Evolutionary conservation across 495 filamentous ascomycete species (phyloP).

Genomic region (Lepidopterella palustris): DNA sequence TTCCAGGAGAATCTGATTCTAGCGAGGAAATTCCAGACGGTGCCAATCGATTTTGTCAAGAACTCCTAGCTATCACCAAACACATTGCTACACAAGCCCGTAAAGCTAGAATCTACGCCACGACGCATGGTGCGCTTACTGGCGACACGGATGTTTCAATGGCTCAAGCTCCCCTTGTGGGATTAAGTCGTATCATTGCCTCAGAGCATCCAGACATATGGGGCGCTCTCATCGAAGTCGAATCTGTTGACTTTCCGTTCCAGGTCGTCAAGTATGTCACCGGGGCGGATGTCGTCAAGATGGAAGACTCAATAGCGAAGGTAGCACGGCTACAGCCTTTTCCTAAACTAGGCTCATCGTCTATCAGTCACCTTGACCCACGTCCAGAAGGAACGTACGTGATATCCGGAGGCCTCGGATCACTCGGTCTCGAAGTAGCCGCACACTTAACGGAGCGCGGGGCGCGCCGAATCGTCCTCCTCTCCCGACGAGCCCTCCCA

Average conservation of each 20-base stretch:
- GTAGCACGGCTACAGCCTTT: slow-evolving; percentile 34
- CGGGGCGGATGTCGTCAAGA: slow-evolving; percentile 40
- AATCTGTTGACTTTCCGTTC: slow-evolving; percentile 27
- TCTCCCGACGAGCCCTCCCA: slow-evolving; percentile 39
- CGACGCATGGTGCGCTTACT: slow-evolving; percentile 20
- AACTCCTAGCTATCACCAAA: slow-evolving; percentile 34
- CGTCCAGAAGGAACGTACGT: slow-evolving; percentile 42
- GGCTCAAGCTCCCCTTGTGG: slow-evolving; percentile 36
- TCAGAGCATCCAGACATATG: slow-evolving; percentile 39
- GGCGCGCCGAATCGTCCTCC: slow-evolving; percentile 39
- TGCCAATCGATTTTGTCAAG: slow-evolving; percentile 14
- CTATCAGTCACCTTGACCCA: slow-evolving; percentile 20
- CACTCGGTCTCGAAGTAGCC: slow-evolving; percentile 39
- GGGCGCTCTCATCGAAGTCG: slow-evolving; percentile 38
- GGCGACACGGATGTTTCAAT: slow-evolving; percentile 30
- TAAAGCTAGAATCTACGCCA: slow-evolving; percentile 29
- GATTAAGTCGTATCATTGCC: slow-evolving; percentile 37
- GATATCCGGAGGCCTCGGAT: slow-evolving; percentile 44
- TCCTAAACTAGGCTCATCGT: slow-evolving; percentile 8
- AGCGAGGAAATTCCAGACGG: slow-evolving; percentile 6
- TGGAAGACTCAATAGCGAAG: slow-evolving; percentile 41
- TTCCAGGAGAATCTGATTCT: slow-evolving; percentile 16
- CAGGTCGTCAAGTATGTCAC: slow-evolving; percentile 36
- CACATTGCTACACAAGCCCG: slow-evolving; percentile 9
- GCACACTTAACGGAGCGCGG: slow-evolving; percentile 38